phyloP scores from a whole-genome alignment of 371 early-diverging fungal genomes.

The Mortierella sp. region DNA sequence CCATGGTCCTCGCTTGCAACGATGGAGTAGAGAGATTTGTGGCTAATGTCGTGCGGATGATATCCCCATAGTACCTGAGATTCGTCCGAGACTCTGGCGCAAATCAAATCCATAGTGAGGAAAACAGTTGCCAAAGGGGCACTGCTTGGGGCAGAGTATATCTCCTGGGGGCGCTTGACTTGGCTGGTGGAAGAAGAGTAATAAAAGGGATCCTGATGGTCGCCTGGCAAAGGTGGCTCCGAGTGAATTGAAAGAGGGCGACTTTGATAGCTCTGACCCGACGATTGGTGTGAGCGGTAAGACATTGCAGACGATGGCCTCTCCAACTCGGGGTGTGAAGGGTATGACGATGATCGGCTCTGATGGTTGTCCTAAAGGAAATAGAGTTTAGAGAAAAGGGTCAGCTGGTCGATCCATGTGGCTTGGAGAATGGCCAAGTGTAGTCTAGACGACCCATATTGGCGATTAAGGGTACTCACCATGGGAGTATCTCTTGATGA shows the following conservation, averaged over 20 bases:
- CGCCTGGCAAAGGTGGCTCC: slow-evolving; percentile 32
- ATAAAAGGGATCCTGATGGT: slow-evolving; percentile 32
- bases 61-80: slow-evolving; percentile 67
- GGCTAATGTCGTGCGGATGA: slow-evolving; percentile 69
- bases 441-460: no score
- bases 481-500: background rate
- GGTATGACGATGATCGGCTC: slow-evolving; percentile 29
- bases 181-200: slow-evolving; percentile 31
- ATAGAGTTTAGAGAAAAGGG: background rate
- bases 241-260: slow-evolving; percentile 50
- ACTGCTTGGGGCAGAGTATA: slow-evolving; percentile 35
- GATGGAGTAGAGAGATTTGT: slow-evolving; percentile 69
- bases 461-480: slow-evolving; percentile 4
- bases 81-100: slow-evolving; percentile 71
- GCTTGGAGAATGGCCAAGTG: background rate
- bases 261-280: slow-evolving; percentile 22
- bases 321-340: slow-evolving; percentile 25
- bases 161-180: slow-evolving; percentile 40
- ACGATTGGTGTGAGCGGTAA: slow-evolving; percentile 27
- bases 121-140: slow-evolving; percentile 57
- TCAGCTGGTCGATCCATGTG: background rate
- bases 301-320: slow-evolving; percentile 30
- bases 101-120: slow-evolving; percentile 67
- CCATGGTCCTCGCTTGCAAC: slow-evolving; percentile 61
- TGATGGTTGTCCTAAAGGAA: background rate